Percentiles rank a stretch among this genome's conserved stretches.
Evolutionary conservation across 169 alveolate species (phyloP).

Genomic region (Perkinsus olseni): DNA sequence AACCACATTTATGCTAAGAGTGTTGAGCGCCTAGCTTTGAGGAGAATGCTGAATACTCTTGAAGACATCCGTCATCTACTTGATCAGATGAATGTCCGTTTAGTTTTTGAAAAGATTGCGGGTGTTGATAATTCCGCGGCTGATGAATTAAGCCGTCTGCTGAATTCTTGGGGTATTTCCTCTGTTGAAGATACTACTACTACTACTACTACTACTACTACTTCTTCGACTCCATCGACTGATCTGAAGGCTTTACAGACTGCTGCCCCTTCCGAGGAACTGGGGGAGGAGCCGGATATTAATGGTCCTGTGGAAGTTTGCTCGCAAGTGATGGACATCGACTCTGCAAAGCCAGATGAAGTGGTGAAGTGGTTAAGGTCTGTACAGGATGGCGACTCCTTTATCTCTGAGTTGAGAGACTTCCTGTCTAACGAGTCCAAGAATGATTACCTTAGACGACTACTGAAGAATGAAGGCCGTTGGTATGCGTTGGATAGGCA

Average conservation of each 20-base stretch:
- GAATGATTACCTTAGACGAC: neutral
- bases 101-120: no score
- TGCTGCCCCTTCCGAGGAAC: neutral
- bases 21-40: neutral
- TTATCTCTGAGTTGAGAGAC: neutral
- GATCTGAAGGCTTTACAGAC: no score
- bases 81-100: neutral
- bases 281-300: neutral
- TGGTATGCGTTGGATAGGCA: neutral
- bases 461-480: neutral
- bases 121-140: no score
- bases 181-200: no score
- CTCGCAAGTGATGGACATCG: neutral
- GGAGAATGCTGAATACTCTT: neutral
- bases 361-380: neutral
- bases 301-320: neutral
- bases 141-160: no score
- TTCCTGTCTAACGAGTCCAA: neutral
- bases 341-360: neutral
- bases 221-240: no score
- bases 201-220: no score
- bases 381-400: neutral
- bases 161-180: no score
- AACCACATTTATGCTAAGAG: neutral
- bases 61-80: neutral